A percentile compares a stretch with the other conserved stretches of the same genome.
Evolutionary conservation across 805 yeast genomes (phyloP).

Genomic region (Candida patagonica): DNA sequence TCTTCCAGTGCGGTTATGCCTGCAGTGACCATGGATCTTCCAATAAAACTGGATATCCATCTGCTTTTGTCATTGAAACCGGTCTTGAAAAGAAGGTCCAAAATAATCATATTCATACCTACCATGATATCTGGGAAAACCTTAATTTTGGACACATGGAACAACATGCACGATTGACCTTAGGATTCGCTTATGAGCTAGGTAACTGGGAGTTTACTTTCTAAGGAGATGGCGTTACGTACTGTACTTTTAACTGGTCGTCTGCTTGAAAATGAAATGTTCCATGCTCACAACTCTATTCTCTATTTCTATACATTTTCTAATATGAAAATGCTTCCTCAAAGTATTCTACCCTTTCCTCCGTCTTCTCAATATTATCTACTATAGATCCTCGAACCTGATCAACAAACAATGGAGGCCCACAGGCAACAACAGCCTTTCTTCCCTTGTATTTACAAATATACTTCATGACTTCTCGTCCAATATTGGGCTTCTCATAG

Average conservation of each 20-base stretch:
- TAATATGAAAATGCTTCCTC: constrained; percentile 31
- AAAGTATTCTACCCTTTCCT: constrained; percentile 24
- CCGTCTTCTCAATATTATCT: constrained; percentile 5
- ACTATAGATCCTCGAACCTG: constrained; percentile 37
- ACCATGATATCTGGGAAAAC: constrained; percentile 71
- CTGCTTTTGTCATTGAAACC: constrained; percentile 73
- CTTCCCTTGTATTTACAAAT: constrained; percentile 26
- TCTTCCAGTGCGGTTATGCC: constrained; percentile 80
- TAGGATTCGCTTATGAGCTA: constrained; percentile 68
- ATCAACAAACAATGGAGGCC: constrained; percentile 50
- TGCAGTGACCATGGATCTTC: constrained; percentile 93
- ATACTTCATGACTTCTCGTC: constrained; percentile 7
- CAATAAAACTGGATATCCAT: constrained; percentile 70
- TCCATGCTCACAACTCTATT: too few relatives aligned
- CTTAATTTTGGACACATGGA: constrained; percentile 69
- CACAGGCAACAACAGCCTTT: constrained; percentile 46
- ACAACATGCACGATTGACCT: constrained; percentile 69
- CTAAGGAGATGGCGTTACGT: too few relatives aligned
- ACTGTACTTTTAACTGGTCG: too few relatives aligned
- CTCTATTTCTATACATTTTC: too few relatives aligned
- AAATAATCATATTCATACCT: constrained; percentile 66
- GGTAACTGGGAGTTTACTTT: constrained; percentile 24
- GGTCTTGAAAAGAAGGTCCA: constrained; percentile 42
- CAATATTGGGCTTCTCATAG: constrained; percentile 9
- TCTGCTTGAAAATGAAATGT: too few relatives aligned